These are phyloP conservation scores for Xylariaceae sp. DNA, from an alignment of 2,329 filamentous ascomycete species.

Conservation along the genomic window DNA sequence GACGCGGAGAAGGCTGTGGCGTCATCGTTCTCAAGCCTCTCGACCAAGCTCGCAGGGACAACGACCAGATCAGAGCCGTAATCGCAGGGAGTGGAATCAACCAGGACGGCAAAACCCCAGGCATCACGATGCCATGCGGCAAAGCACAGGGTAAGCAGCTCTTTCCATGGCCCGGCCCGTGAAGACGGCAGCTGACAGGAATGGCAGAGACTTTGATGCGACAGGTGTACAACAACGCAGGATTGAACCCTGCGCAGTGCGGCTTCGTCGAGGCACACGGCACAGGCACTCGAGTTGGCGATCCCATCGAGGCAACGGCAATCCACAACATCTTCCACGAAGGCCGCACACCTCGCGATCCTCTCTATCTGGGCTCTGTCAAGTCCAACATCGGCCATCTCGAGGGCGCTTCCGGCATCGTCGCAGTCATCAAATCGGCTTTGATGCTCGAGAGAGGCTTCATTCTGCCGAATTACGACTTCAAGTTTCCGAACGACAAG, in stretches of 20 bases:
- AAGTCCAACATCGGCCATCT: constrained; percentile 49
- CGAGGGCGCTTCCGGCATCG: constrained; percentile 47
- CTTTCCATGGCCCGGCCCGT: too few species aligned
- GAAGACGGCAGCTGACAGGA: constrained; percentile 15
- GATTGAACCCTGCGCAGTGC: constrained; percentile 34
- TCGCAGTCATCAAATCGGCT: constrained; percentile 46
- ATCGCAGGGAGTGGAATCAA: constrained; percentile 47
- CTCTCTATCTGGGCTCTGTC: constrained; percentile 42
- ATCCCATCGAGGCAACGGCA: constrained; percentile 49
- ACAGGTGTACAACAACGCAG: constrained; percentile 37
- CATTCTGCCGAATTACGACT: constrained; percentile 46
- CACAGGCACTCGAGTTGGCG: constrained; percentile 51
- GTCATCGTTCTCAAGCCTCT: constrained; percentile 53
- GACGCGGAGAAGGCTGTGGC: constrained; percentile 54
- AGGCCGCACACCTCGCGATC: constrained; percentile 36
- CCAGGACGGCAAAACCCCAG: constrained; percentile 51
- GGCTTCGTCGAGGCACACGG: constrained; percentile 50
- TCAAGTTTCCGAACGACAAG: constrained; percentile 42
- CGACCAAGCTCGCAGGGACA: constrained; percentile 47
- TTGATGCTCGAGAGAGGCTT: constrained; percentile 47
- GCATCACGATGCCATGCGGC: constrained; percentile 51
- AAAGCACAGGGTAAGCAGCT: constrained; percentile 39
- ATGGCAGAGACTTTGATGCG: constrained; percentile 36
- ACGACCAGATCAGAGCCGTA: constrained; percentile 48
- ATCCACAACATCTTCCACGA: constrained; percentile 40